These are phyloP conservation scores for Pascua sp. DNA, from an alignment of 1,284 basidiomycete genomes.

Conservation along the genomic window DNA sequence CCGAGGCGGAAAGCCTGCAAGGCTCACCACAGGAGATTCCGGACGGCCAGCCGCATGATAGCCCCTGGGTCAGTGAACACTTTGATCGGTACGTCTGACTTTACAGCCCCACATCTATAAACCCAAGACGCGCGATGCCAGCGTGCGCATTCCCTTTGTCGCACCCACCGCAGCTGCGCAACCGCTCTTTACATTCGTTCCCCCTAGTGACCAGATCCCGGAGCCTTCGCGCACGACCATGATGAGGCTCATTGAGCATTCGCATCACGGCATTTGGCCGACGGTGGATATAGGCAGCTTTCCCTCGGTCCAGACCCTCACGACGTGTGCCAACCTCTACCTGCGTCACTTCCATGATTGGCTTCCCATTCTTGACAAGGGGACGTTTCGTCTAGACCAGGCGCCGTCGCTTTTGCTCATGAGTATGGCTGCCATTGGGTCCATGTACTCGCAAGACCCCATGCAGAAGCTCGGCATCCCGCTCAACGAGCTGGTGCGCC, in stretches of 20 bases:
- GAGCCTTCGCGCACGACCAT: conserved; percentile 10
- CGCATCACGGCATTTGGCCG: conserved; percentile 20
- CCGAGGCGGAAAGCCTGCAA: too few species aligned
- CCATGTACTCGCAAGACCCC: conserved; percentile 22
- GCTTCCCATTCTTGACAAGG: conserved; percentile 20
- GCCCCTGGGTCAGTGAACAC: too few species aligned
- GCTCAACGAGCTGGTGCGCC: conserved; percentile 20
- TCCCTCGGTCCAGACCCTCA: conserved; percentile 18
- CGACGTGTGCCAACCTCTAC: conserved; percentile 22
- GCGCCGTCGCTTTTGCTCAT: conserved; percentile 19
- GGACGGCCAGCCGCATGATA: conserved; percentile 20
- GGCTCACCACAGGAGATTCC: too few species aligned
- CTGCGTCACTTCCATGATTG: conserved; percentile 20
- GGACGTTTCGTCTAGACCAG: conserved; percentile 12
- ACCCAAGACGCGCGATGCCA: conserved; percentile 13
- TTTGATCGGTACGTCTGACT: too few species aligned
- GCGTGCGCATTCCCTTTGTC: conserved; percentile 8
- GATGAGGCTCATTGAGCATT: conserved; percentile 16
- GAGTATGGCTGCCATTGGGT: conserved; percentile 22
- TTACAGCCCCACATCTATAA: too few species aligned
- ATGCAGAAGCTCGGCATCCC: conserved; percentile 15
- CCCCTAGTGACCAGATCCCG: too few species aligned
- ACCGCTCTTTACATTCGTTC: too few species aligned
- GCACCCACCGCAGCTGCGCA: too few species aligned
- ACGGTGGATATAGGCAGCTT: conserved; percentile 19